phyloP scores from a whole-genome alignment of 768 basidiomycete species.

The Omphalotus guepiniiformis region DNA sequence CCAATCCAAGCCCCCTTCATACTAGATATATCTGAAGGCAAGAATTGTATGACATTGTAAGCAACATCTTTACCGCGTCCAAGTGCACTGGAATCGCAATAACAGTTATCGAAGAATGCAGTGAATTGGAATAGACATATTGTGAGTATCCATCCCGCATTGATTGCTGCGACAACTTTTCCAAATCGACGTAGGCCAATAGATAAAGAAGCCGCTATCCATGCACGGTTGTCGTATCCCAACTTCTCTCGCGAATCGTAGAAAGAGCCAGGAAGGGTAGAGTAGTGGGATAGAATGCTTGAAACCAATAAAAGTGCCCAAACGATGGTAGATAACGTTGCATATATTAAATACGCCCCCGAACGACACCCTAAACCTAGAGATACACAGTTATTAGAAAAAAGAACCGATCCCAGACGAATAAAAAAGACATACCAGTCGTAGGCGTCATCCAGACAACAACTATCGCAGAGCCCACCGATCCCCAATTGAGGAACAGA shows the following conservation, averaged over 20 bases:
- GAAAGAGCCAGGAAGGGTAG: neutral
- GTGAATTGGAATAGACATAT: constrained; percentile 29
- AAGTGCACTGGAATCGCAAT: constrained; percentile 31
- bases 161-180: constrained; percentile 24
- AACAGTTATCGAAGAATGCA: constrained; percentile 30
- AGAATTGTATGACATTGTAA: constrained; percentile 25
- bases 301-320: constrained; percentile 28
- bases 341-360: constrained; percentile 26
- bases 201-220: constrained; percentile 16
- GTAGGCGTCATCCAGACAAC: constrained; percentile 28
- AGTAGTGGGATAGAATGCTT: constrained; percentile 15
- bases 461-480: constrained; percentile 24
- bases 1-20: constrained; percentile 34
- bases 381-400: no score
- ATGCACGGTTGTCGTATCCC: neutral
- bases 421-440: constrained; percentile 13
- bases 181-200: constrained; percentile 26
- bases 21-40: constrained; percentile 16
- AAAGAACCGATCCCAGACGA: neutral
- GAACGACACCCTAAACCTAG: constrained; percentile 32
- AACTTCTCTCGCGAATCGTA: neutral
- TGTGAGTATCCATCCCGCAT: constrained; percentile 28
- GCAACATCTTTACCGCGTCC: constrained; percentile 19
- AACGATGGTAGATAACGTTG: constrained; percentile 20
- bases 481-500: constrained; percentile 29